These are phyloP conservation scores for Pichia paraexigua DNA, from an alignment of 805 yeast species.

Conservation along the genomic window DNA sequence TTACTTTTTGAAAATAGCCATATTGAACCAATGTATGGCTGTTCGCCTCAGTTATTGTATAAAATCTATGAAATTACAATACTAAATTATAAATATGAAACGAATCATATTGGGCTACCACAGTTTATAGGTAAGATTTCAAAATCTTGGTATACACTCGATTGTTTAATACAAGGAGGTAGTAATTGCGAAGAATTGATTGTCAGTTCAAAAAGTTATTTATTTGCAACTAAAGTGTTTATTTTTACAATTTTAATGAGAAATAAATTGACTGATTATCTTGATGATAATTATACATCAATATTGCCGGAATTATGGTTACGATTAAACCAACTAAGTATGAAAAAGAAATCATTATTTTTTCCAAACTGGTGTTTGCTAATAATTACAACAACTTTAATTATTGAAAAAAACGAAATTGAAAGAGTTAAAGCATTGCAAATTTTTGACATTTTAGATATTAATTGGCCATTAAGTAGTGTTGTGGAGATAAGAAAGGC, in stretches of 20 bases:
- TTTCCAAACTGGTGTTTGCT: conserved; percentile 29
- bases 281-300: conserved; percentile 6
- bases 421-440: conserved; percentile 15
- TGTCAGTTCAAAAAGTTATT: conserved; percentile 17
- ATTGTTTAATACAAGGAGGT: conserved; percentile 6
- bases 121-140: conserved; percentile 5
- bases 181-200: conserved; percentile 10
- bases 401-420: conserved; percentile 12
- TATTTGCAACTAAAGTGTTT: conserved; percentile 15
- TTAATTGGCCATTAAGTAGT: conserved; percentile 25
- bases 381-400: conserved; percentile 17
- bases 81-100: conserved; percentile 13
- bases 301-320: conserved; percentile 10
- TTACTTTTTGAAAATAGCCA: conserved; percentile 18
- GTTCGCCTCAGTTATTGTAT: conserved; percentile 25
- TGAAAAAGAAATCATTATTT: conserved; percentile 11
- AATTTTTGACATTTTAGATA: conserved; percentile 15
- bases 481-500: conserved; percentile 18
- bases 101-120: background rate
- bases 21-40: conserved; percentile 29
- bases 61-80: conserved; percentile 19
- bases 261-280: conserved; percentile 7
- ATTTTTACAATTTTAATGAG: conserved; percentile 13
- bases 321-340: conserved; percentile 10
- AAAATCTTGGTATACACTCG: conserved; percentile 11